phyloP scores from a whole-genome alignment of 306 rosid species.

The Elaeagnus macrophylla region DNA sequence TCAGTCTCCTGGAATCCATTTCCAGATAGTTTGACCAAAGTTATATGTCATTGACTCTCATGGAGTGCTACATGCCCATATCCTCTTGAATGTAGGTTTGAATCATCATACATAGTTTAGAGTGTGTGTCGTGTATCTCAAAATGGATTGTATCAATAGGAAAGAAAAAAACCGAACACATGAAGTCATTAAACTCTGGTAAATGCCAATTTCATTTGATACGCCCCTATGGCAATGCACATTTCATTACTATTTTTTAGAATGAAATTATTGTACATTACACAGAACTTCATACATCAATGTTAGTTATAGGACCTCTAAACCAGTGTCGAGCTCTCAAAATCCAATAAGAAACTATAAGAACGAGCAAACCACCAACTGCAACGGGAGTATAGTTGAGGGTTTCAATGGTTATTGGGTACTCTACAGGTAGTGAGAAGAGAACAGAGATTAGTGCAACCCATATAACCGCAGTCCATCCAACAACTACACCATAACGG shows the following conservation, averaged over 20 bases:
- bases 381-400: conserved; percentile 94
- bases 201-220: too few species aligned
- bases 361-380: conserved; percentile 64
- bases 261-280: neutral
- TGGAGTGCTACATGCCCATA: too few species aligned
- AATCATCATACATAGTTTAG: too few species aligned
- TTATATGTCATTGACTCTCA: too few species aligned
- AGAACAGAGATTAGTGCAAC: conserved; percentile 65
- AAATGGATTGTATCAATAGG: too few species aligned
- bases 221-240: too few species aligned
- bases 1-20: too few species aligned
- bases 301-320: conserved; percentile 71
- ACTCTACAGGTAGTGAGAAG: conserved; percentile 76
- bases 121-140: too few species aligned
- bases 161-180: too few species aligned
- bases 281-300: conserved; percentile 27
- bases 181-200: too few species aligned
- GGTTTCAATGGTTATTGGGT: conserved; percentile 59
- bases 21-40: too few species aligned
- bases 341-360: conserved; percentile 60
- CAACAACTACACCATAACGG: conserved; percentile 47
- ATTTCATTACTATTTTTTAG: neutral
- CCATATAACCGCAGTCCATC: conserved; percentile 89
- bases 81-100: too few species aligned
- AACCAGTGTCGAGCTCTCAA: conserved; percentile 67